Evolutionary conservation across 2,329 filamentous ascomycete species (phyloP).

Genomic region (Curvularia sp.): DNA sequence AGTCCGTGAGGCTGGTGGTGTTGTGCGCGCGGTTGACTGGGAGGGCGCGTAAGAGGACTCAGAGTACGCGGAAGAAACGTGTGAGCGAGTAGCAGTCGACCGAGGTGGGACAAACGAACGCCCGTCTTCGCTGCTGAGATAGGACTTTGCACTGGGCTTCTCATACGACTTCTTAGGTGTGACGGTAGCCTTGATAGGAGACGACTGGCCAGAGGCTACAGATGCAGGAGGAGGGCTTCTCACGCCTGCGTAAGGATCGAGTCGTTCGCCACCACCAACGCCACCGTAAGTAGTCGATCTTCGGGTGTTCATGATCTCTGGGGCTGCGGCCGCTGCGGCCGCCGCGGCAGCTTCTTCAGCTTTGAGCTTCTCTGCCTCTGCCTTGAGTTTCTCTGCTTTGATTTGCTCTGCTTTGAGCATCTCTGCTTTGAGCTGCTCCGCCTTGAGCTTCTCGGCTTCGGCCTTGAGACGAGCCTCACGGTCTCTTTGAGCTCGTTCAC

Average conservation of each 20-base stretch:
- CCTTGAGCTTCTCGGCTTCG: constrained; percentile 45
- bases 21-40: constrained; percentile 81
- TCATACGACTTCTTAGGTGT: constrained; percentile 55
- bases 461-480: constrained; percentile 48
- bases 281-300: constrained; percentile 50
- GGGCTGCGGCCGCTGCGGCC: constrained; percentile 26
- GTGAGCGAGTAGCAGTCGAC: constrained; percentile 35
- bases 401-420: constrained; percentile 39
- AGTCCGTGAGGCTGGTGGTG: constrained; percentile 79
- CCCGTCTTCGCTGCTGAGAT: constrained; percentile 60
- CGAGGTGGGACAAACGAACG: constrained; percentile 42
- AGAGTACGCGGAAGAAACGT: constrained; percentile 66
- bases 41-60: constrained; percentile 88
- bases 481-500: constrained; percentile 49
- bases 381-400: constrained; percentile 46
- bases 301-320: constrained; percentile 32
- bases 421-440: constrained; percentile 1
- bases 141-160: constrained; percentile 63
- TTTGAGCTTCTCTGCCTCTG: constrained; percentile 45
- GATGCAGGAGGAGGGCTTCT: constrained; percentile 55
- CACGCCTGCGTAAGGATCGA: constrained; percentile 70
- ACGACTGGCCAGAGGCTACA: constrained; percentile 47
- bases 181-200: constrained; percentile 49
- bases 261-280: constrained; percentile 69
- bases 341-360: constrained; percentile 22